Evolutionary conservation across 2,329 filamentous ascomycete genomes (phyloP).

Genomic region (Diaporthe ilicicola): DNA sequence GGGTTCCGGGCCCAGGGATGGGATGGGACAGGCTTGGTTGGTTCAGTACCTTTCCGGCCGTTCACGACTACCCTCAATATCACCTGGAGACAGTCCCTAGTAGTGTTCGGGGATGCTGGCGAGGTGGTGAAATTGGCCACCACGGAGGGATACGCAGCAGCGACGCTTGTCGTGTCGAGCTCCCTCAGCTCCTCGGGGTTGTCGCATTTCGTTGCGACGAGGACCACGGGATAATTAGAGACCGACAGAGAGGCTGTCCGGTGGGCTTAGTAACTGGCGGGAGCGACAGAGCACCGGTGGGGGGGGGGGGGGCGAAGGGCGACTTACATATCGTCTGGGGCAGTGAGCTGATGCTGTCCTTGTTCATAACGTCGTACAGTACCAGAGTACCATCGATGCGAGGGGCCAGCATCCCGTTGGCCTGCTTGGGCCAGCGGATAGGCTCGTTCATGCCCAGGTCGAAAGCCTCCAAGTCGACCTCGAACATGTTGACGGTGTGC

Average conservation of each 20-base stretch:
- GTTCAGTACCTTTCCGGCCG: conserved; percentile 71
- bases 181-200: conserved; percentile 74
- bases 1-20: conserved; percentile 26
- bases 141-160: conserved; percentile 71
- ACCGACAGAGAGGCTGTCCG: conserved; percentile 75
- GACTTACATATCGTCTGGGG: conserved; percentile 81
- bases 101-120: conserved; percentile 72
- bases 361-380: conserved; percentile 86
- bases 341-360: conserved; percentile 77
- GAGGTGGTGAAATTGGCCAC: conserved; percentile 80
- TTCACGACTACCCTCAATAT: conserved; percentile 77
- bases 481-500: conserved; percentile 68
- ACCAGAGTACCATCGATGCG: conserved; percentile 84
- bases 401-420: conserved; percentile 76
- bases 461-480: conserved; percentile 72
- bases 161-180: conserved; percentile 73
- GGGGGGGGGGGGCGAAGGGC: not conserved
- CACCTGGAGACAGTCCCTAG: conserved; percentile 78
- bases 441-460: conserved; percentile 66
- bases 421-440: conserved; percentile 73
- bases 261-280: conserved; percentile 23
- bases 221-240: conserved; percentile 76
- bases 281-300: not conserved
- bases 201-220: conserved; percentile 93
- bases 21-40: not conserved